phyloP scores from a whole-genome alignment of 768 basidiomycete species.

The Lactifluus piperatus region DNA sequence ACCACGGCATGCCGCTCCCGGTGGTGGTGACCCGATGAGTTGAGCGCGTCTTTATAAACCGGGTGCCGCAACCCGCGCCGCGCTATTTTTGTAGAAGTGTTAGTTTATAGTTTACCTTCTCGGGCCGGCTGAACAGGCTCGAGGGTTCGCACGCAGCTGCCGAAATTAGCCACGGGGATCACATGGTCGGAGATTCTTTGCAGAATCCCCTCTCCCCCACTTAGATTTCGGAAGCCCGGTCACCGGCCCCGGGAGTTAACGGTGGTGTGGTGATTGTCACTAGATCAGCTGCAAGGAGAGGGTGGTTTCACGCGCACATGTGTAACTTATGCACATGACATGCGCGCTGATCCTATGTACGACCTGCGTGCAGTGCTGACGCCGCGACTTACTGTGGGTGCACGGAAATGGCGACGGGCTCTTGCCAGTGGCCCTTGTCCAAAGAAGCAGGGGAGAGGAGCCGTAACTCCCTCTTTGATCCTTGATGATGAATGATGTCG shows the following conservation, averaged over 20 bases:
- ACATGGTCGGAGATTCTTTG: too few species aligned
- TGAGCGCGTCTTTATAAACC: neutral
- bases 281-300: neutral
- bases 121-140: neutral
- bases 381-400: slow-evolving; percentile 3
- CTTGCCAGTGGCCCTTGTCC: slow-evolving; percentile 6
- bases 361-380: too few species aligned
- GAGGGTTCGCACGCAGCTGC: neutral
- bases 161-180: neutral
- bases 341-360: slow-evolving; percentile 13
- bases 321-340: neutral
- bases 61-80: slow-evolving; percentile 4
- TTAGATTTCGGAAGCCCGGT: too few species aligned
- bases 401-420: slow-evolving; percentile 12
- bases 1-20: neutral
- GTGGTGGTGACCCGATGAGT: neutral
- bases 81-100: neutral
- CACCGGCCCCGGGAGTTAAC: neutral
- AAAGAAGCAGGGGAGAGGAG: neutral
- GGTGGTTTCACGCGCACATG: neutral
- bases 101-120: neutral
- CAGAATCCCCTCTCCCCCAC: too few species aligned
- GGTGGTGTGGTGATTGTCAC: neutral
- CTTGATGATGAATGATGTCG: neutral
- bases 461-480: neutral